These are phyloP conservation scores for Phytophthora litchii DNA, from an alignment of 352 stramenopile species.

Conservation along the genomic window DNA sequence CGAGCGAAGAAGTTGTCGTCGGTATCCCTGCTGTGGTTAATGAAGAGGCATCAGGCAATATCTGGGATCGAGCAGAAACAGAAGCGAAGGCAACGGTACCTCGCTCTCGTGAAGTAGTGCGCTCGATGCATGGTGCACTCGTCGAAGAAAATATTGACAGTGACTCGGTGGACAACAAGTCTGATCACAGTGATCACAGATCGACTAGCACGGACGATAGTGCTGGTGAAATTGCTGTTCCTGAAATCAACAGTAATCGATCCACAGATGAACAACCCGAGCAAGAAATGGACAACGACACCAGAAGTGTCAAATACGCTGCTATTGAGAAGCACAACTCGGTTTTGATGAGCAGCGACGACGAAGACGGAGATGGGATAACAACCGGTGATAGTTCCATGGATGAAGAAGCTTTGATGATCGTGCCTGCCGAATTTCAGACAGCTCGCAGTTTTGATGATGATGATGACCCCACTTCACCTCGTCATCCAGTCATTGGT, in stretches of 20 bases:
- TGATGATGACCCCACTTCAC: constrained; percentile 14
- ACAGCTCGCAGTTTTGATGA: constrained; percentile 47
- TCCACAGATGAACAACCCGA: constrained; percentile 43
- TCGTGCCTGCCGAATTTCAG: constrained; percentile 39
- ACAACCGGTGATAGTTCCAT: constrained; percentile 20
- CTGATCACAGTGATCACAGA: constrained; percentile 11
- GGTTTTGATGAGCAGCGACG: constrained; percentile 12
- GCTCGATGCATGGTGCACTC: constrained; percentile 17
- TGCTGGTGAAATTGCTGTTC: constrained; percentile 6
- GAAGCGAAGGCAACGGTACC: constrained; percentile 15
- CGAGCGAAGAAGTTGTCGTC: background rate
- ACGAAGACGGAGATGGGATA: constrained; percentile 27
- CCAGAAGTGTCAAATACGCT: constrained; percentile 11
- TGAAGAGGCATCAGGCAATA: constrained; percentile 18
- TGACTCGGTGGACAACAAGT: constrained; percentile 1
- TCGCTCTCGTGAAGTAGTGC: constrained; percentile 30
- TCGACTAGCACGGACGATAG: constrained; percentile 25
- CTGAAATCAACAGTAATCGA: constrained; percentile 30
- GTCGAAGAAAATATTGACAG: constrained; percentile 10
- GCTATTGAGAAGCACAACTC: constrained; percentile 7
- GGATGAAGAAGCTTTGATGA: constrained; percentile 37
- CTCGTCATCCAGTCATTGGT: constrained; percentile 23
- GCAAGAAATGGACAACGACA: constrained; percentile 45
- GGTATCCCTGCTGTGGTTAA: background rate
- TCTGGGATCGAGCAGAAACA: constrained; percentile 6